Evolutionary conservation across 2,329 filamentous ascomycete species (phyloP), one percentile per base, ranked within the genome.

Genomic region (Talaromyces sp.): DNA sequence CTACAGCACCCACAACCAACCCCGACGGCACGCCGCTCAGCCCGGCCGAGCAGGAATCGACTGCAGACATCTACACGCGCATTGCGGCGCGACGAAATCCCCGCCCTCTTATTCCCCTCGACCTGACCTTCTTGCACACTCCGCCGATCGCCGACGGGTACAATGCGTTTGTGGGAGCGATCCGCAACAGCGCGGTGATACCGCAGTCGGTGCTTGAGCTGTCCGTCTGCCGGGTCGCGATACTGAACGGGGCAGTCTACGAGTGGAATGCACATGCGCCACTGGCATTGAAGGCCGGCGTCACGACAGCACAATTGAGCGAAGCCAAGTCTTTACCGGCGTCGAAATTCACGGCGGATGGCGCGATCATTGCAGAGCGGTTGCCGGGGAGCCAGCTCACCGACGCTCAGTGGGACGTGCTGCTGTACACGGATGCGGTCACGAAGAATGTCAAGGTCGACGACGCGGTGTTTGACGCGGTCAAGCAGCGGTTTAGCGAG

Each of bases 201-300:
- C 70, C 81, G 12, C 70, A 74, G 3, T 75, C 70, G 9, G 66
- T 92, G 30, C 86, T 90, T 64, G 92, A 96, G 78, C 80, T 93
- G 16, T 89, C 89, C 62, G 91, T 96, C 66, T 91, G 86, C 67
- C 84, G 91, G 56, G 89, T 96, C 7, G 92, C 92, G 4, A 88
- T 89, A 6, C 84, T 91, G 66, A 96, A 94, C 73, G 74, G 82
- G 31, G 92, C 92, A 1, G 90, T 89, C 83, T 96, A 92, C 75
- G 92, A 96, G 74, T 96, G 91, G 91, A 85, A 80, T 42, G 86
- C 90, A 62, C 92, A 96, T 73, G 88, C 88, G 8, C 90, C 91
- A 7, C 79, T 94, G 7, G 81, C 76, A 1, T 59, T 79, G 61
- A 75, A 74, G 60, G 75, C 71, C 1, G 75, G 75, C 0, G 66